Conservation (phyloP, 2,329 filamentous ascomycete species). For the Talaromyces sp. region DNA sequence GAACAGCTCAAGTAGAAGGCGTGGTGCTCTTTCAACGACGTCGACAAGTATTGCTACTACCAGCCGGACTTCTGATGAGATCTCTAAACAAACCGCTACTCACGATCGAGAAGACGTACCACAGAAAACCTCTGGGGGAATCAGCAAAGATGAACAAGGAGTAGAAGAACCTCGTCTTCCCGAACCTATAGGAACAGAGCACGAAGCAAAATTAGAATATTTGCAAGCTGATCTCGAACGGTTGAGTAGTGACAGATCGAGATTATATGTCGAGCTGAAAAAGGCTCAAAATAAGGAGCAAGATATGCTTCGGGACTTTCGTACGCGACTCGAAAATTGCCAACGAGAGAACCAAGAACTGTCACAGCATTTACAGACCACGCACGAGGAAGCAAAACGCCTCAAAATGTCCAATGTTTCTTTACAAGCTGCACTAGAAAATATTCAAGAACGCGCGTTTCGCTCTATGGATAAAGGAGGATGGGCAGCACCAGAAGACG, state of each 20-base stretch:
- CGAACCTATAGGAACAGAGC: background rate
- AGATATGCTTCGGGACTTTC: background rate
- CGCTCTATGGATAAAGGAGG: background rate
- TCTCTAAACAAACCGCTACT: background rate
- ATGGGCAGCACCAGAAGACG: background rate
- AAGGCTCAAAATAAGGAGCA: background rate
- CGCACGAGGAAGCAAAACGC: background rate
- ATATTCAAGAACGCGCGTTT: background rate
- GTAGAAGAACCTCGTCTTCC: background rate
- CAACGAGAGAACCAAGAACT: background rate
- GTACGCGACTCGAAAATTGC: background rate
- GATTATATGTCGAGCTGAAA: background rate
- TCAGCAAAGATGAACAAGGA: background rate
- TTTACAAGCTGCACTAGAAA: background rate
- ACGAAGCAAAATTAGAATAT: background rate
- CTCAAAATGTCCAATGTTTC: background rate
- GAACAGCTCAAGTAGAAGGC: background rate
- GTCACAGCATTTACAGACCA: background rate
- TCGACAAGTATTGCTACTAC: background rate
- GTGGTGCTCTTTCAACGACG: background rate
- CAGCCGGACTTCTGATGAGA: background rate
- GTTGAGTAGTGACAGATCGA: background rate
- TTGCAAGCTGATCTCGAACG: background rate
- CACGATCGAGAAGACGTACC: background rate
- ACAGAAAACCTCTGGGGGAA: background rate